Percentiles rank a stretch among this genome's conserved stretches.
Evolutionary conservation across 371 early-diverging fungal species (phyloP).

Genomic region (Mortierella sp.): DNA sequence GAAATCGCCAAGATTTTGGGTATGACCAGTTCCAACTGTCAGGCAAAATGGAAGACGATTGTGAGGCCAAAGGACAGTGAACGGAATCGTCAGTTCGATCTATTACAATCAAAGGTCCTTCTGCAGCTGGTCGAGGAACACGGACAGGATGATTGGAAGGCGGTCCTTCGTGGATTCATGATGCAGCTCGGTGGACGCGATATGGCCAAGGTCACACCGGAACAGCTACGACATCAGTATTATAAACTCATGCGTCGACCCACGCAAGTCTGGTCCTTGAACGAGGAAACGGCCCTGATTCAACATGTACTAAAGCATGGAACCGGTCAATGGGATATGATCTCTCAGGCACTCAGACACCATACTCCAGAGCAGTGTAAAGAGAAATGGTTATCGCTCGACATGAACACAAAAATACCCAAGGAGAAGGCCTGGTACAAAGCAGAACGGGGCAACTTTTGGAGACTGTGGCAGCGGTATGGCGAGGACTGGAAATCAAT

Average conservation of each 20-base stretch:
- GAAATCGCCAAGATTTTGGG: conserved; percentile 21
- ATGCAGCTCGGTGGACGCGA: conserved; percentile 28
- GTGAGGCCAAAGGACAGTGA: conserved; percentile 13
- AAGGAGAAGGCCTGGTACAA: conserved; percentile 36
- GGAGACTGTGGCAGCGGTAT: conserved; percentile 32
- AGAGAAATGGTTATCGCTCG: conserved; percentile 28
- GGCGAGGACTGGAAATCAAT: conserved; percentile 20
- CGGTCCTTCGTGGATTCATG: conserved; percentile 43
- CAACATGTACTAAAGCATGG: conserved; percentile 51
- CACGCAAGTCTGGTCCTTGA: conserved; percentile 16
- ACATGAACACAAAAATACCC: conserved; percentile 25
- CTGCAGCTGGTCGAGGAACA: conserved; percentile 29
- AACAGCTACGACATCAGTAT: conserved; percentile 44
- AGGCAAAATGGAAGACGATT: conserved; percentile 20
- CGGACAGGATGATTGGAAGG: conserved; percentile 42
- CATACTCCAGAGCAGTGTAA: conserved; percentile 42
- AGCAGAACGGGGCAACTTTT: conserved; percentile 39
- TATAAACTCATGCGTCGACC: conserved; percentile 20
- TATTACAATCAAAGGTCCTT: conserved; percentile 32
- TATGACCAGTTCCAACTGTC: conserved; percentile 12
- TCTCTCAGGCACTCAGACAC: conserved; percentile 21
- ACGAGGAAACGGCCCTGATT: conserved; percentile 46
- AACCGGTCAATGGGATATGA: conserved; percentile 18
- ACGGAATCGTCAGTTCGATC: conserved; percentile 39
- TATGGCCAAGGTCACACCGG: conserved; percentile 48